Conservation (phyloP, 1,284 basidiomycete genomes). For the Thelephora terrestris region DNA sequence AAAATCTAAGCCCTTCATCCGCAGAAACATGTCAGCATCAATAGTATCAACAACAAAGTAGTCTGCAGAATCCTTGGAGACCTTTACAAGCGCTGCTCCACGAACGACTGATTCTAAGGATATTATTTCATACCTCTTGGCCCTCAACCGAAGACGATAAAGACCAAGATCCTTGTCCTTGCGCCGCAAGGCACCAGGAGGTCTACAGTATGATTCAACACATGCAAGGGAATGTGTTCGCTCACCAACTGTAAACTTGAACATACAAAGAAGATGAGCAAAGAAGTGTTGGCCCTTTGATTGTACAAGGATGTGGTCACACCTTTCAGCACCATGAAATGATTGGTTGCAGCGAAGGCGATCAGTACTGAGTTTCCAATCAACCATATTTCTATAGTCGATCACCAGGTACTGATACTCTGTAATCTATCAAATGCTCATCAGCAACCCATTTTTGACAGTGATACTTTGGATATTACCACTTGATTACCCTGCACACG, state of each 20-base stretch:
- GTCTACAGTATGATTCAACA: conserved; percentile 15
- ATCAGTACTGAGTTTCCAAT: conserved; percentile 16
- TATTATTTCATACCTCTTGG: conserved; percentile 14
- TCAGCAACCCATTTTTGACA: too few relatives aligned
- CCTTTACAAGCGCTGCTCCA: conserved; percentile 16
- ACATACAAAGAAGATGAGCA: conserved; percentile 15
- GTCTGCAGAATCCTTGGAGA: conserved; percentile 11
- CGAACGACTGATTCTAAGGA: conserved; percentile 17
- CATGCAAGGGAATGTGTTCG: conserved; percentile 14
- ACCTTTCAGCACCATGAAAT: conserved; percentile 16
- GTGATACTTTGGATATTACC: too few relatives aligned
- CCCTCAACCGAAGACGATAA: too few relatives aligned
- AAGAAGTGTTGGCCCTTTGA: conserved; percentile 10
- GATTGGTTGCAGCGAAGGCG: conserved; percentile 17
- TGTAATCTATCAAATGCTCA: conserved; percentile 7
- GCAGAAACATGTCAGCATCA: conserved; percentile 21
- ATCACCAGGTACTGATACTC: conserved; percentile 15
- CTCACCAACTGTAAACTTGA: conserved; percentile 10
- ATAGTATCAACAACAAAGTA: conserved; percentile 18
- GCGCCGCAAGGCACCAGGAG: conserved; percentile 3
- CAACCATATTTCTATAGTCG: conserved; percentile 18
- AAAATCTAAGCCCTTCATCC: too few relatives aligned
- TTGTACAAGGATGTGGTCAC: conserved; percentile 18
- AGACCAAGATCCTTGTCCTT: conserved; percentile 17
- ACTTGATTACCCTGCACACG: too few relatives aligned